These are phyloP conservation scores for Stromatinia cepivora DNA, from an alignment of 2,329 filamentous ascomycete genomes.

Conservation along the genomic window DNA sequence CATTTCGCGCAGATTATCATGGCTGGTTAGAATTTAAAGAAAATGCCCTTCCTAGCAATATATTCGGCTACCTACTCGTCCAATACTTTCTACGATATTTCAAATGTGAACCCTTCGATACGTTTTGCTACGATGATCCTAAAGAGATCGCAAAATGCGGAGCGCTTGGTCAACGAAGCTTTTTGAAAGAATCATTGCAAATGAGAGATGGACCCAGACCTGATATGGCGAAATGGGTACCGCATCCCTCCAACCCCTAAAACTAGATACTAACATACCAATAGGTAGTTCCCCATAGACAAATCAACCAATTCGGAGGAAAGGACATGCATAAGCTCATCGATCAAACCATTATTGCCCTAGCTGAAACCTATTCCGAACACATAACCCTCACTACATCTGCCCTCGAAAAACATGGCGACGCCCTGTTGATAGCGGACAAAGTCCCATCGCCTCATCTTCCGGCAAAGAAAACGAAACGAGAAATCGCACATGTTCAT, in stretches of 20 bases:
- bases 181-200: conserved; percentile 27
- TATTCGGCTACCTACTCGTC: conserved; percentile 32
- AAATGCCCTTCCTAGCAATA: conserved; percentile 32
- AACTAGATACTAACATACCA: not conserved
- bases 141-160: conserved; percentile 34
- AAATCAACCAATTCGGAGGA: conserved; percentile 28
- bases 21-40: conserved; percentile 34
- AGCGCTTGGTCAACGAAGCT: conserved; percentile 24
- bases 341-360: conserved; percentile 9
- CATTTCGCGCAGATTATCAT: conserved; percentile 30
- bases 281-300: conserved; percentile 34
- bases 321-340: conserved; percentile 29
- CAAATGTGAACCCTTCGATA: conserved; percentile 30
- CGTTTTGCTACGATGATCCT: conserved; percentile 29
- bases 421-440: conserved; percentile 31
- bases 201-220: conserved; percentile 31
- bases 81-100: conserved; percentile 31
- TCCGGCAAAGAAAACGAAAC: conserved; percentile 28
- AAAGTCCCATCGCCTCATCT: conserved; percentile 29
- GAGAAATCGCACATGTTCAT: conserved; percentile 35
- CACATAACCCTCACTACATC: conserved; percentile 30
- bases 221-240: conserved; percentile 30
- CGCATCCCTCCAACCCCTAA: not conserved
- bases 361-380: conserved; percentile 25
- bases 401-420: conserved; percentile 31